Evolutionary conservation across 495 filamentous ascomycete species (phyloP).

Genomic region (Penicillium ochrochloron): DNA sequence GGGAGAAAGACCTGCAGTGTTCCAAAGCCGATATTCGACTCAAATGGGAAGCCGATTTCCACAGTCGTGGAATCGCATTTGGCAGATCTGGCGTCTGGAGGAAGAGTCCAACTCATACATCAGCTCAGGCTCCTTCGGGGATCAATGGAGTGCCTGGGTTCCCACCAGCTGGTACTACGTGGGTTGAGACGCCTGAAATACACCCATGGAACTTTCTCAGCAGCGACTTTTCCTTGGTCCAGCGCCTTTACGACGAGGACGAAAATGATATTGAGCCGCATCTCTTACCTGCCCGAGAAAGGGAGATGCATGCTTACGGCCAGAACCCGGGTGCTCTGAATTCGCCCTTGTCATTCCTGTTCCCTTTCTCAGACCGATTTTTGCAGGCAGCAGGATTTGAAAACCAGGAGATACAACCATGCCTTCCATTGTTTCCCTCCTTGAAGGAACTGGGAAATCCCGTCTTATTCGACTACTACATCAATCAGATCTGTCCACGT

Average conservation of each 20-base stretch:
- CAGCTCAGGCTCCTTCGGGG: background rate
- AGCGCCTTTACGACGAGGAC: background rate
- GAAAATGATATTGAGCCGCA: background rate
- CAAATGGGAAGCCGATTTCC: conserved; percentile 3
- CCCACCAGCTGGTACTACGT: background rate
- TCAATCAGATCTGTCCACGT: conserved; percentile 20
- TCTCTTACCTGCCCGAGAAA: background rate
- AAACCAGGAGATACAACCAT: background rate
- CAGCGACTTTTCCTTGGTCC: background rate
- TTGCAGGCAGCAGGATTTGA: background rate
- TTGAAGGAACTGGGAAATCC: conserved; percentile 9
- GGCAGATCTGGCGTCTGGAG: conserved; percentile 5
- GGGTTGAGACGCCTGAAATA: background rate
- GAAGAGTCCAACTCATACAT: background rate
- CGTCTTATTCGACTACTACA: conserved; percentile 18
- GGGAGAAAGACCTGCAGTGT: conserved; percentile 18
- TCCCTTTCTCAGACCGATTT: background rate
- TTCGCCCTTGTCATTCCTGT: background rate
- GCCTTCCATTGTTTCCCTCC: conserved; percentile 7
- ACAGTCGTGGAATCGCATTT: background rate
- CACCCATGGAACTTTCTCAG: background rate
- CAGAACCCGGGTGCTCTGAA: background rate
- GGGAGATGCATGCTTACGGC: background rate
- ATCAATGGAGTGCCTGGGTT: background rate
- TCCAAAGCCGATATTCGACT: background rate